Evolutionary conservation across 176 grass and related monocot species (phyloP).

Genomic region (Rhynchospora tenuis): DNA sequence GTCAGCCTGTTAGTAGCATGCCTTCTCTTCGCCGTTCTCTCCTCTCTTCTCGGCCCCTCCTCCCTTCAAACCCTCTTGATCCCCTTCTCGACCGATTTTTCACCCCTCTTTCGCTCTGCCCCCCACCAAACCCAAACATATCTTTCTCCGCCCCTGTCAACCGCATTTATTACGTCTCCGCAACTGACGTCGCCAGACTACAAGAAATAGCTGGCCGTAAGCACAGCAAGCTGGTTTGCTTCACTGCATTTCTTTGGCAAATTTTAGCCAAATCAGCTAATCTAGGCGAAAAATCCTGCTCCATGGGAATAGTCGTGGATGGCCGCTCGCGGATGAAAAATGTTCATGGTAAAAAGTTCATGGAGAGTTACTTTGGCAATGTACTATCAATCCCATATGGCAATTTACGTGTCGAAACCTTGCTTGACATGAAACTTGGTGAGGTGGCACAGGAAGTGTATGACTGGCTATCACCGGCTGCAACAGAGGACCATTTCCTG

Average conservation of each 20-base stretch:
- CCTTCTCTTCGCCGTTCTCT: conserved; percentile 47
- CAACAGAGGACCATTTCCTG: conserved; percentile 44
- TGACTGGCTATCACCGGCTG: conserved; percentile 36
- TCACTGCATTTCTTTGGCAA: conserved; percentile 61
- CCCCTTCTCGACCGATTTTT: conserved; percentile 33
- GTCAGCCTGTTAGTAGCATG: neutral
- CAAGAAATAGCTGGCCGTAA: conserved; percentile 26
- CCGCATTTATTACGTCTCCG: conserved; percentile 45
- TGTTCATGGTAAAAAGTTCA: conserved; percentile 11
- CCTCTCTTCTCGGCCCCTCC: conserved; percentile 30
- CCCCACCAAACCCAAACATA: neutral
- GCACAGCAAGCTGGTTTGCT: conserved; percentile 50
- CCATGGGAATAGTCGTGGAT: conserved; percentile 54
- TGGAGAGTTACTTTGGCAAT: conserved; percentile 57
- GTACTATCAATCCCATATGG: conserved; percentile 48
- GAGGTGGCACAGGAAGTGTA: conserved; percentile 52
- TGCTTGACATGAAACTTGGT: conserved; percentile 28
- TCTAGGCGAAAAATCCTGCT: conserved; percentile 20
- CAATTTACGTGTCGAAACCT: neutral
- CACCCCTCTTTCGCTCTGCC: conserved; percentile 23
- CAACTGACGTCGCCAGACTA: conserved; percentile 30
- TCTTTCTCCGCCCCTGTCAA: conserved; percentile 8
- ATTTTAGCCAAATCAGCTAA: conserved; percentile 36
- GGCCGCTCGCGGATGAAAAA: conserved; percentile 41
- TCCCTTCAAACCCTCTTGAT: conserved; percentile 14